These are phyloP conservation scores for Epichloe hybrida DNA, from an alignment of 2,329 filamentous ascomycete species.

Conservation along the genomic window DNA sequence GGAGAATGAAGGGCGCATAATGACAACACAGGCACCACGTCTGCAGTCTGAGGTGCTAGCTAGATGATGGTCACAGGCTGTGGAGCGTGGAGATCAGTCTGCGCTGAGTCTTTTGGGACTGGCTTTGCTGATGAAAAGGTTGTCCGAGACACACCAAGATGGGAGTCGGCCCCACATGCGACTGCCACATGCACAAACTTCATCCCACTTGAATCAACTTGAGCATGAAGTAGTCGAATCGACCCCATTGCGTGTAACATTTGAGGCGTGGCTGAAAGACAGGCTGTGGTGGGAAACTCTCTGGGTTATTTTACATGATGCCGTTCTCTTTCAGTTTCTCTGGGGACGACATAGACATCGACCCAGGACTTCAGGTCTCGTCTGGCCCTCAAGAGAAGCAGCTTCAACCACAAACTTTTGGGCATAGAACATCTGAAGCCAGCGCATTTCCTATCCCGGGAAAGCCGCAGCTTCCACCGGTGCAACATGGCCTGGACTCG, in stretches of 20 bases:
- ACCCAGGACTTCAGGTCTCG: conserved; percentile 2
- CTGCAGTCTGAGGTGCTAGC: too few relatives aligned
- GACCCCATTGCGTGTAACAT: not conserved
- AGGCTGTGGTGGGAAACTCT: not conserved
- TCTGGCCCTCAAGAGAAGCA: conserved; percentile 6
- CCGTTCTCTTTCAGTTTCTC: conserved; percentile 48
- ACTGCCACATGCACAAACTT: not conserved
- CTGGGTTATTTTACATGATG: conserved; percentile 14
- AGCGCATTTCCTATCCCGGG: conserved; percentile 49
- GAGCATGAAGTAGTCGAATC: not conserved
- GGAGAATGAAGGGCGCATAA: conserved; percentile 11
- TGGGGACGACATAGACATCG: conserved; percentile 49
- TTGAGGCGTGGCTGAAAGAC: not conserved
- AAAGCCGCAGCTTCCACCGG: conserved; percentile 43
- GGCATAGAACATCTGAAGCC: conserved; percentile 14
- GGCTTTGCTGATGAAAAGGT: too few relatives aligned
- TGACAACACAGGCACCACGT: not conserved
- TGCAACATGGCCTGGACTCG: conserved; percentile 33
- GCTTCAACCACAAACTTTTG: conserved; percentile 1
- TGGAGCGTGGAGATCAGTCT: not conserved
- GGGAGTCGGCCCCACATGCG: too few relatives aligned
- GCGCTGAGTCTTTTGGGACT: too few relatives aligned
- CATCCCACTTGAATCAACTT: not conserved
- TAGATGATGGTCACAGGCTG: not conserved
- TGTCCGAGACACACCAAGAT: too few relatives aligned